Evolutionary conservation across 805 yeast species (phyloP), one percentile per base, ranked within the genome.

Genomic region (Pichia kluyveri): DNA sequence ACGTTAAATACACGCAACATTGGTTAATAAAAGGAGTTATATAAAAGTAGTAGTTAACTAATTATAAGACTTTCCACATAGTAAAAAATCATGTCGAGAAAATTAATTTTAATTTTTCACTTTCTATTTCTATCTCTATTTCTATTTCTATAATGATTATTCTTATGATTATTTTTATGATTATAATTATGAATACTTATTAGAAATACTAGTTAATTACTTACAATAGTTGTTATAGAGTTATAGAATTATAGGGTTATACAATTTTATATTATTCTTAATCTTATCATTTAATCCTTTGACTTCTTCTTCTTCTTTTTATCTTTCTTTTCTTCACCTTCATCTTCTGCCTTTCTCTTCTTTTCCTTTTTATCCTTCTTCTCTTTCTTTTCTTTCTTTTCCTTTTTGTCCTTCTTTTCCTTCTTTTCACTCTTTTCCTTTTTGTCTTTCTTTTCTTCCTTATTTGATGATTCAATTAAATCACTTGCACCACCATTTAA

Each of bases 401-500:
- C 39, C 37, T 40, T 45, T 28, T 46, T 42, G 12, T 40, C 42
- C n/a, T 40, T 45, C 44, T 46, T 42, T 14, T 38, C 42, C 38
- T 42, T 34, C 46, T 51, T 46, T 7, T 44, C 42, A 27, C 30
- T 38, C 26, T 44, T 39, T 18, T 39, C 42, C 31, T 40, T 36
- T 46, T 51, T 47, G 4, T 44, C 42, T 36, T 38, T 38, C 26
- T 44, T 39, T 57, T 59, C 56, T 51, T 55, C 51, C 56, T 54
- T 51, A 53, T 58, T 23, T 4, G 26, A 19, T 19, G 23, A 23
- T 48, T 58, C 66, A 41, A 60, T 48, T 41, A 61, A 46, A 51
- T 67, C 71, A 39, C 53, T 49, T 42, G 52, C 63, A 41, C 23
- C 23, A 19, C 75, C 79, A 45, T 72, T 68, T 61, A 84, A 76